phyloP scores from a whole-genome alignment of 164 flowering plant species.

The Magnolia kwangsiensis region DNA sequence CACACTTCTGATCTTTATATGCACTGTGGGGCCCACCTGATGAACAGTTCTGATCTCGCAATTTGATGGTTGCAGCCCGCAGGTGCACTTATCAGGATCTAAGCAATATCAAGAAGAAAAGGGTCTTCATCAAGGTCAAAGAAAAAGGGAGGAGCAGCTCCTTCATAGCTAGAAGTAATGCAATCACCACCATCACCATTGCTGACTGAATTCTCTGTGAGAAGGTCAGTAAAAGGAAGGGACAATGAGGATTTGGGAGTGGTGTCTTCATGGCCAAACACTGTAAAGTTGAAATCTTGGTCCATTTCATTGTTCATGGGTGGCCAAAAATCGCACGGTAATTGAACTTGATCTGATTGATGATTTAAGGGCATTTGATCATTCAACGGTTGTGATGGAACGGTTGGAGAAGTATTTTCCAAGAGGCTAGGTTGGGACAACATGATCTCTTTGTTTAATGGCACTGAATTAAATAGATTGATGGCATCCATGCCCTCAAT shows the following conservation, averaged over 20 bases:
- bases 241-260: conserved; percentile 11
- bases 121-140: conserved; percentile 40
- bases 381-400: conserved; percentile 30
- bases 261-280: conserved; percentile 20
- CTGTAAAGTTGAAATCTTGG: conserved; percentile 13
- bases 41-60: too few relatives aligned
- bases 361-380: conserved; percentile 22
- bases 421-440: conserved; percentile 13
- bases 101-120: conserved; percentile 28
- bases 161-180: conserved; percentile 33
- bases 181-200: conserved; percentile 27
- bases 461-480: too few relatives aligned
- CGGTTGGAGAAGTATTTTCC: conserved; percentile 7
- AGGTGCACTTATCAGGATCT: too few relatives aligned
- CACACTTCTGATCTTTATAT: too few relatives aligned
- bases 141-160: conserved; percentile 19
- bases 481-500: background rate
- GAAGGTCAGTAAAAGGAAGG: conserved; percentile 10
- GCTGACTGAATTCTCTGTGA: conserved; percentile 16
- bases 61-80: too few relatives aligned
- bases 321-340: conserved; percentile 32
- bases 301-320: conserved; percentile 21
- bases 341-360: conserved; percentile 23
- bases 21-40: too few relatives aligned
- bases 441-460: conserved; percentile 26